A percentile compares a stretch with the other conserved stretches of the same genome.
Conservation (phyloP, 169 alveolate genomes). For the Pseudocohnilembus persalinus region DNA sequence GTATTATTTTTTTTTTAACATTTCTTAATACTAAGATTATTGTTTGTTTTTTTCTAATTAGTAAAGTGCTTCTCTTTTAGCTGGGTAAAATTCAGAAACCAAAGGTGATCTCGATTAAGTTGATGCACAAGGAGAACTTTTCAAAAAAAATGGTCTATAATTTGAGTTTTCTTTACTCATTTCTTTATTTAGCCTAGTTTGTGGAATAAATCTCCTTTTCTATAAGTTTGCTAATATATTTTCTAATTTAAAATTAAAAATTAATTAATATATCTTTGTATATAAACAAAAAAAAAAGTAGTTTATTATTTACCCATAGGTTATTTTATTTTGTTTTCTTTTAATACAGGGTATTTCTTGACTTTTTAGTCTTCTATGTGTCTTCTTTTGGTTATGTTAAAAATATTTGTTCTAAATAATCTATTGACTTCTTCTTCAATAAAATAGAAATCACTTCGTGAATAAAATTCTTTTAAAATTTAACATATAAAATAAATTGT, state of each 20-base stretch:
- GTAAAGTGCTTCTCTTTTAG: conserved; percentile 24
- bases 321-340: not conserved
- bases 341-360: conserved; percentile 23
- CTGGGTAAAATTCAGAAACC: conserved; percentile 35
- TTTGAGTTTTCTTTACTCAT: conserved; percentile 40
- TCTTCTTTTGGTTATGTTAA: conserved; percentile 40
- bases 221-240: not conserved
- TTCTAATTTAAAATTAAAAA: not conserved
- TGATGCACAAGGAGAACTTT: conserved; percentile 39
- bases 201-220: not conserved
- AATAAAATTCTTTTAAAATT: conserved; percentile 13
- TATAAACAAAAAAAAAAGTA: too few relatives aligned
- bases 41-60: not conserved
- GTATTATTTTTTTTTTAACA: too few relatives aligned
- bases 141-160: conserved; percentile 31
- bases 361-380: conserved; percentile 18
- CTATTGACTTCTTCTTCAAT: conserved; percentile 40
- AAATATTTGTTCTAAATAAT: conserved; percentile 42
- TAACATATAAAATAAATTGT: conserved; percentile 27
- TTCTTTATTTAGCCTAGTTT: conserved; percentile 6
- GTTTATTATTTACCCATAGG: not conserved
- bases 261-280: not conserved
- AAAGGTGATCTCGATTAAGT: conserved; percentile 41
- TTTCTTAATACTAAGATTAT: too few relatives aligned
- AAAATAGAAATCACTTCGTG: not conserved